Evolutionary conservation across 75 land plant genomes (phyloP).

Genomic region (Ceratopteris richardii): DNA sequence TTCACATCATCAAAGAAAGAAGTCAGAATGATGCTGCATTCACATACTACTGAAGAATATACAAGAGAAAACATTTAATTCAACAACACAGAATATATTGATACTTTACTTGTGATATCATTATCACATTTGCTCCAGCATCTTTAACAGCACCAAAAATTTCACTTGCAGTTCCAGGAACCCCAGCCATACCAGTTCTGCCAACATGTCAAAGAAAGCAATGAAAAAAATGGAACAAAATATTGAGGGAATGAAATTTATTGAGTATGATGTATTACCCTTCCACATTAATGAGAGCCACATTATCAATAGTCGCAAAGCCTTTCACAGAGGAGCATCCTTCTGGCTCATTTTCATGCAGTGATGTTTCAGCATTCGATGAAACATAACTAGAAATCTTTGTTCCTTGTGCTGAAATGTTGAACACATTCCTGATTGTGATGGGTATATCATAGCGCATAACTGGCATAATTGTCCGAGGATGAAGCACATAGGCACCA

Average conservation of each 20-base stretch:
- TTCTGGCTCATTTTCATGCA: slow-evolving; percentile 11
- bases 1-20: slow-evolving; percentile 15
- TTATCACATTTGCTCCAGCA: slow-evolving; percentile 95
- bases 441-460: slow-evolving; percentile 90
- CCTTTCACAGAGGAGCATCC: slow-evolving; percentile 64
- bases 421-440: slow-evolving; percentile 84
- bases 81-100: too few species aligned
- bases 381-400: slow-evolving; percentile 46
- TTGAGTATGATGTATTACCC: slow-evolving; percentile 38
- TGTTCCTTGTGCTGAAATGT: slow-evolving; percentile 84
- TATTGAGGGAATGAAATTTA: too few species aligned
- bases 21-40: slow-evolving; percentile 2
- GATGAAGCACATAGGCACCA: slow-evolving; percentile 97
- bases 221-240: too few species aligned
- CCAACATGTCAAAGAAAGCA: too few species aligned
- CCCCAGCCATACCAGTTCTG: slow-evolving; percentile 99
- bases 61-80: not conserved
- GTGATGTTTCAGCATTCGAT: slow-evolving; percentile 21
- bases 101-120: slow-evolving; percentile 82
- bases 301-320: slow-evolving; percentile 89
- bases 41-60: not conserved
- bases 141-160: slow-evolving; percentile 94
- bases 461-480: slow-evolving; percentile 93
- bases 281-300: slow-evolving; percentile 95
- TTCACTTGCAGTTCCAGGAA: slow-evolving; percentile 95